Conservation (phyloP, 805 yeast genomes). For the Torulaspora indica region DNA sequence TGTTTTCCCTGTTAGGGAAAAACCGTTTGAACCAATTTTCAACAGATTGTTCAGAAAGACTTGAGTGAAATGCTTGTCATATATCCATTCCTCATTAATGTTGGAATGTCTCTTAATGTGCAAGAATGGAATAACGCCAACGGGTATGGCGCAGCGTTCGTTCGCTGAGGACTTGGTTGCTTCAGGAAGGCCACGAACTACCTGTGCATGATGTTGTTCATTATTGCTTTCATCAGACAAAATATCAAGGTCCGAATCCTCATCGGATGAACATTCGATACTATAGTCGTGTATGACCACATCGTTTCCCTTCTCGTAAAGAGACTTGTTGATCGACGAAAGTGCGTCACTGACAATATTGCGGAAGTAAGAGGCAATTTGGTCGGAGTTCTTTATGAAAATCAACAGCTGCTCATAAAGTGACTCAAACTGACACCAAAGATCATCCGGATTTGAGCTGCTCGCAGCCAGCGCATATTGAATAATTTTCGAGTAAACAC, state of each 20-base stretch:
- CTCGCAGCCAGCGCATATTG: conserved; percentile 15
- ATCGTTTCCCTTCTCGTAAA: conserved; percentile 11
- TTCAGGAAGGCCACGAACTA: background rate
- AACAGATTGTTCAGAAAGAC: conserved; percentile 66
- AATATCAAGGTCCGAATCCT: conserved; percentile 7
- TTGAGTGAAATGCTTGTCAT: conserved; percentile 60
- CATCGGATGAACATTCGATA: conserved; percentile 18
- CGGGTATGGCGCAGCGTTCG: conserved; percentile 40
- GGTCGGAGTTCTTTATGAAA: conserved; percentile 18
- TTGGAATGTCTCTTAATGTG: conserved; percentile 61
- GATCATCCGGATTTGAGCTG: conserved; percentile 10
- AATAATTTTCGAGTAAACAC: conserved; percentile 19
- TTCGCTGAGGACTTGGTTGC: background rate
- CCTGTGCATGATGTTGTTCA: background rate
- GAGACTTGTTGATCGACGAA: conserved; percentile 14
- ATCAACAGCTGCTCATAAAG: conserved; percentile 19
- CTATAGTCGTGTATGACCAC: conserved; percentile 10
- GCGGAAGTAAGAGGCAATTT: conserved; percentile 17
- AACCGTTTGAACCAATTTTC: conserved; percentile 89
- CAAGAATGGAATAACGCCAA: conserved; percentile 75
- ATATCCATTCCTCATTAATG: conserved; percentile 58
- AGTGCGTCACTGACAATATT: conserved; percentile 18
- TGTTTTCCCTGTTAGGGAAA: conserved; percentile 97
- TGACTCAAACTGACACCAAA: conserved; percentile 16
- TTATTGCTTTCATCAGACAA: background rate